Base-by-base conservation (phyloP, 2,329 filamentous ascomycete genomes). In the Helicocarpus griseus region DNA sequence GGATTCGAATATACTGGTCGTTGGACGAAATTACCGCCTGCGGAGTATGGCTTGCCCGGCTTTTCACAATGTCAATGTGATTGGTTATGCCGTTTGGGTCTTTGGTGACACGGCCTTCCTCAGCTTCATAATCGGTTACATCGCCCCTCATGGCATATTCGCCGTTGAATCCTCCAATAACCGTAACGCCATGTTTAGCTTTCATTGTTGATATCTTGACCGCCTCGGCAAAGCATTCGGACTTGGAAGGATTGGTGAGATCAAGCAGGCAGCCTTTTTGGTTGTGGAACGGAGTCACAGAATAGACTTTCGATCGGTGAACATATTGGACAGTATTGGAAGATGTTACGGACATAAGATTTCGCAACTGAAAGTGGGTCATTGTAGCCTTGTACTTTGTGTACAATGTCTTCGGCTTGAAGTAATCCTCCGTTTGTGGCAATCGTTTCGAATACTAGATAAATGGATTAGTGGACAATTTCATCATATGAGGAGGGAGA, bases 351-450 rank as follows among this genome's bases (percentile, higher is more conserved):
- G 76, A 75, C 58, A 82, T 69, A 7, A 80, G 64, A 56, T 82
- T 80, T 13, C 79, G 77, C 3, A 82, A 70, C 57, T 82, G 79
- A 56, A 80, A 81, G 60, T 82, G 79, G 28, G 75, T 71, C 44
- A 77, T 73, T n/a, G 68, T 71, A 4, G 76, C 73, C 50, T 69
- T 73, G 55, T 76, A 72, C 9, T 65, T 65, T 0, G 73, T 76
- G 54, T 75, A 72, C 68, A 76, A 77, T 28, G 72, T 66, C 40
- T 69, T 69, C 51, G 73, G 75, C 4, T 65, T 67, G 61, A 77
- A 79, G 56, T 70, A 77, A 19, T 61, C 65, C 54, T 76, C 76
- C 1, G 64, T 66, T 35, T 64, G 64, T 7, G 67, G 67, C 8
- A 75, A 58, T 28, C 54, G 59, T 28, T 59, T 56, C 5, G 65